Conservation (phyloP, 257 asterid genomes). For the Nicotiana attenuata region DNA sequence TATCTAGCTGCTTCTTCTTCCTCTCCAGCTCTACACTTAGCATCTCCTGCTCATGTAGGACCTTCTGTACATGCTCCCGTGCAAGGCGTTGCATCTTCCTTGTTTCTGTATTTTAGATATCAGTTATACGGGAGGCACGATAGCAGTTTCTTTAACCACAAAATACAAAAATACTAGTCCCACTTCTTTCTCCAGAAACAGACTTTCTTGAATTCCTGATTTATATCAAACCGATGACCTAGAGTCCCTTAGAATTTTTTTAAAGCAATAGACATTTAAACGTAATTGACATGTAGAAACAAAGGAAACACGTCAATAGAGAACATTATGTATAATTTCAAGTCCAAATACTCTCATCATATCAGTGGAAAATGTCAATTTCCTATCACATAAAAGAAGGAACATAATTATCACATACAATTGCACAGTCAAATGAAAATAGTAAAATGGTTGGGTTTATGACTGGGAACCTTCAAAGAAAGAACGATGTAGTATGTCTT, state of each 20-base stretch:
- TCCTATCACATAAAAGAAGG: not conserved
- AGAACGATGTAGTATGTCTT: slow-evolving; percentile 62
- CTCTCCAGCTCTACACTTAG: slow-evolving; percentile 56
- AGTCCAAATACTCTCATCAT: not conserved
- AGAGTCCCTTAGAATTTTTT: not conserved
- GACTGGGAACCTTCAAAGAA: slow-evolving; percentile 58
- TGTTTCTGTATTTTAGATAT: slow-evolving; percentile 39
- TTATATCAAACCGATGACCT: not conserved
- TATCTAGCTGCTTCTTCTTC: slow-evolving; percentile 56
- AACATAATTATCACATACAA: not conserved
- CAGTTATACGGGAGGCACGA: not conserved
- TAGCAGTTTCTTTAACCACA: not conserved
- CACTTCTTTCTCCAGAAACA: not conserved
- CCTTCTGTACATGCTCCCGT: slow-evolving; percentile 58
- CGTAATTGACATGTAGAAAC: not conserved
- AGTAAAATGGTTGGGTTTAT: not conserved
- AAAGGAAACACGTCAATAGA: not conserved
- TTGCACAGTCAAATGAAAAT: not conserved
- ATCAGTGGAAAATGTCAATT: not conserved
- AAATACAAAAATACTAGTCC: not conserved
- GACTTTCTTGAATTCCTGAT: not conserved
- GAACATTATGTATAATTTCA: not conserved
- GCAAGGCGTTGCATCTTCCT: slow-evolving; percentile 67
- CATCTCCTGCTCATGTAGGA: slow-evolving; percentile 68
- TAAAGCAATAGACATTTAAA: not conserved